Evolutionary conservation across 805 yeast genomes (phyloP), one percentile per base, ranked within the genome.

Genomic region (Saccharomyces mikatae): DNA sequence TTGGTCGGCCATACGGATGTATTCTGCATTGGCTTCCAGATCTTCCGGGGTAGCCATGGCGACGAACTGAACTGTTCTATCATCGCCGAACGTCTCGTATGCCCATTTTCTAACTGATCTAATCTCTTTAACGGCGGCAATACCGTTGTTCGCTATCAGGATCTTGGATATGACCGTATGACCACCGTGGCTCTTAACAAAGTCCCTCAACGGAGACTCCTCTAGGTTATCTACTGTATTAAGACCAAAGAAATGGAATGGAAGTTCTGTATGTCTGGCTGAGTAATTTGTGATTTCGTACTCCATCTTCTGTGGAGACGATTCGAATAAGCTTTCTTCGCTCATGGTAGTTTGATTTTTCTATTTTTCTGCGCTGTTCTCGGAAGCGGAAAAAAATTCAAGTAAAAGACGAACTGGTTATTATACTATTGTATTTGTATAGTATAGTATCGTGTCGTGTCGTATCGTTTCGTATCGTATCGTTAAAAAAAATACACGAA

Each of bases 21-120:
- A 94, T 71, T 94, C 99, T 24, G 99, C 95, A 65, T 95, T 95
- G 58, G 97, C 96, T 63, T 81, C 90, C 62, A 94, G 76, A 76
- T 94, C 99, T 72, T 94, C 99, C n/a, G 99, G 99, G 22, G 99
- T 94, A 56, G 99, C 98, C 99, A 94, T 94, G 46, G 88, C 98
- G 36, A 92, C 94, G 69, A 94, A 95, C 64, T 88, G 89, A 60
- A 94, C 87, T 54, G 96, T 89, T 68, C 87, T 81, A 72, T 94
- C 98, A 68, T 95, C 85, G 59, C 96, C 96, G 75, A 94, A 94
- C n/a, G 97, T 90, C 72, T 94, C 98, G 73, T 94, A 94, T 27
- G 99, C 91, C 99, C 99, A 94, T 78, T 92, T 94, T 74, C 99
- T 83, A 47, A 94, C 91, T 9, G 96, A 89, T 66, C 99, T 81